Percentiles rank a stretch among this genome's conserved stretches.
These are phyloP conservation scores for Chrysoporthe puriensis DNA, from an alignment of 2,329 filamentous ascomycete species.

Conservation along the genomic window DNA sequence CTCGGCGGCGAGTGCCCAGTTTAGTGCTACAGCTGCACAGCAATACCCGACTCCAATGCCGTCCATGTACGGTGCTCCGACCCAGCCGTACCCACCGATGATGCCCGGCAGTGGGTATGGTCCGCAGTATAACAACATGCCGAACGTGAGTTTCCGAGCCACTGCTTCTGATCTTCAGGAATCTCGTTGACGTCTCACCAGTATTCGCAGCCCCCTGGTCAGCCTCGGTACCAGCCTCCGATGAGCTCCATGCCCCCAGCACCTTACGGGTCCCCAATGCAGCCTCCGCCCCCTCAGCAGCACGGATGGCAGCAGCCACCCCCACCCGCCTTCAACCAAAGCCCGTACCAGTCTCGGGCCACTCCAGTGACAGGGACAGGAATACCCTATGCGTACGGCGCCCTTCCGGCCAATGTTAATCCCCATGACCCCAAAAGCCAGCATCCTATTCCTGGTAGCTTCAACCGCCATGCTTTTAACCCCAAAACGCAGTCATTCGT, in stretches of 20 bases:
- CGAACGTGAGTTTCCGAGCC: slow-evolving; percentile 46
- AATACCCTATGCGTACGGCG: slow-evolving; percentile 75
- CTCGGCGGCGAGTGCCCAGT: slow-evolving; percentile 47
- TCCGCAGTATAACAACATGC: slow-evolving; percentile 50
- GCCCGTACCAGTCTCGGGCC: slow-evolving; percentile 34
- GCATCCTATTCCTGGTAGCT: slow-evolving; percentile 84
- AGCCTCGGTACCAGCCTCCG: slow-evolving; percentile 41
- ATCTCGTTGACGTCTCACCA: slow-evolving; percentile 28
- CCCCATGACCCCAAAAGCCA: slow-evolving; percentile 74
- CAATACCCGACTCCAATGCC: slow-evolving; percentile 52
- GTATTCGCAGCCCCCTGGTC: slow-evolving; percentile 42
- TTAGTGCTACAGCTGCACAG: slow-evolving; percentile 38
- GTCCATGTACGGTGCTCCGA: slow-evolving; percentile 49
- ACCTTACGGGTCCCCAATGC: slow-evolving; percentile 41
- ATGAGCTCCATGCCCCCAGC: slow-evolving; percentile 38
- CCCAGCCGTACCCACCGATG: slow-evolving; percentile 49
- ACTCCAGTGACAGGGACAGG: slow-evolving; percentile 35
- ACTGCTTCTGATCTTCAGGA: slow-evolving; percentile 1
- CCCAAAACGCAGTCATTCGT: slow-evolving; percentile 93
- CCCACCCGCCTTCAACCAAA: slow-evolving; percentile 37
- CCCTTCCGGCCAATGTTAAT: slow-evolving; percentile 71
- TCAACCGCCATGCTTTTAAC: slow-evolving; percentile 79
- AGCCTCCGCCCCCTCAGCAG: slow-evolving; percentile 38
- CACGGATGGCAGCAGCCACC: slow-evolving; percentile 39
- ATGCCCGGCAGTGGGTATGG: slow-evolving; percentile 45